phyloP scores from a whole-genome alignment of 345 rosid species.

The Moricandia arvensis region DNA sequence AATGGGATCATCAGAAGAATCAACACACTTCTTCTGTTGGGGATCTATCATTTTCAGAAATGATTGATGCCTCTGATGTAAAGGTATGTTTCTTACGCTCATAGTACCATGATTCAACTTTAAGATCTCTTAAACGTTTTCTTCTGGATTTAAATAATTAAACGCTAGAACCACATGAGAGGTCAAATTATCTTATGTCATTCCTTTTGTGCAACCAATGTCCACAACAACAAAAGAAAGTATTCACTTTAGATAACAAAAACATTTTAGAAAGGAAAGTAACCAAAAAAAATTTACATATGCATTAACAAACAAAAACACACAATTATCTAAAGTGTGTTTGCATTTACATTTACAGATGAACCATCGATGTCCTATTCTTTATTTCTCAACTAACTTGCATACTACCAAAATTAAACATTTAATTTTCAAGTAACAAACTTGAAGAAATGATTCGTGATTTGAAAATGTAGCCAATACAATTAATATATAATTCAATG shows the following conservation, averaged over 20 bases:
- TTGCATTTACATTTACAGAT: not conserved
- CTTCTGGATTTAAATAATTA: not conserved
- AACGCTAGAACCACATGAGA: not conserved
- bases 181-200: not conserved
- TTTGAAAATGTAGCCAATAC: not conserved
- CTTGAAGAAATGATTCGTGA: not conserved
- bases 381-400: not conserved
- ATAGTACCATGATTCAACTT: not conserved
- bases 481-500: not conserved
- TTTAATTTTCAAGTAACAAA: not conserved
- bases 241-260: no score
- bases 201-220: not conserved
- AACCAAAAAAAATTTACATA: no score
- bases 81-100: not conserved
- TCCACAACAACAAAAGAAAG: constrained; percentile 28
- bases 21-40: not conserved
- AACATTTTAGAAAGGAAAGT: no score
- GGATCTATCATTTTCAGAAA: not conserved
- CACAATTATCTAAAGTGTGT: not conserved
- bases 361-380: not conserved
- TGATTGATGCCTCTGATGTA: not conserved
- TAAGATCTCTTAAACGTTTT: not conserved
- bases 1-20: not conserved
- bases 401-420: not conserved
- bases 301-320: not conserved